Evolutionary conservation across 495 filamentous ascomycete genomes (phyloP).

Genomic region (Penicillium coffeae): DNA sequence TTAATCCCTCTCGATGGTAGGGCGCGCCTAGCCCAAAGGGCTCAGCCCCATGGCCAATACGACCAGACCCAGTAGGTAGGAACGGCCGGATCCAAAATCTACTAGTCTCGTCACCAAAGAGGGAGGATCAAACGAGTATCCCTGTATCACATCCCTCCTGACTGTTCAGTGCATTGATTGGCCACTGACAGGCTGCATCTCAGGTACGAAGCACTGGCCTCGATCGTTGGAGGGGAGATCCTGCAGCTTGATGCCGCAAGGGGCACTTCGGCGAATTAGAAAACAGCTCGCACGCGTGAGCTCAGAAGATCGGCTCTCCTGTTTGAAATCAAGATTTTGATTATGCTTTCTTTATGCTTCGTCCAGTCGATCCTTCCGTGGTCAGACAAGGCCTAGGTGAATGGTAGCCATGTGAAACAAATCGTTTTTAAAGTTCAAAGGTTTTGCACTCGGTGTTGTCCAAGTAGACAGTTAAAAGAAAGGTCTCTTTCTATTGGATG

Average conservation of each 20-base stretch:
- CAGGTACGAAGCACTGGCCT: conserved; percentile 14
- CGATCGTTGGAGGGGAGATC: conserved; percentile 9
- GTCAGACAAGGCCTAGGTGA: background rate
- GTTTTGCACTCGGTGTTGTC: background rate
- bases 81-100: conserved; percentile 17
- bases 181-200: background rate
- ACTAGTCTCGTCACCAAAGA: conserved; percentile 16
- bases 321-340: conserved; percentile 1
- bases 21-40: background rate
- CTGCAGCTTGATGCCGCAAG: conserved; percentile 21
- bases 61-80: conserved; percentile 5
- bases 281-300: background rate
- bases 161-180: conserved; percentile 20
- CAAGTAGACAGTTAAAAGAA: background rate
- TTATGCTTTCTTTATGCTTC: background rate
- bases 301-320: conserved; percentile 1
- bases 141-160: conserved; percentile 19
- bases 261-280: conserved; percentile 15
- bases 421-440: background rate
- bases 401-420: background rate
- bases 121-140: conserved; percentile 4
- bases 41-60: conserved; percentile 13
- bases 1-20: background rate
- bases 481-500: background rate
- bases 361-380: too few relatives aligned